Conservation (phyloP, 2,329 filamentous ascomycete genomes). For the Tolypocladium album region DNA sequence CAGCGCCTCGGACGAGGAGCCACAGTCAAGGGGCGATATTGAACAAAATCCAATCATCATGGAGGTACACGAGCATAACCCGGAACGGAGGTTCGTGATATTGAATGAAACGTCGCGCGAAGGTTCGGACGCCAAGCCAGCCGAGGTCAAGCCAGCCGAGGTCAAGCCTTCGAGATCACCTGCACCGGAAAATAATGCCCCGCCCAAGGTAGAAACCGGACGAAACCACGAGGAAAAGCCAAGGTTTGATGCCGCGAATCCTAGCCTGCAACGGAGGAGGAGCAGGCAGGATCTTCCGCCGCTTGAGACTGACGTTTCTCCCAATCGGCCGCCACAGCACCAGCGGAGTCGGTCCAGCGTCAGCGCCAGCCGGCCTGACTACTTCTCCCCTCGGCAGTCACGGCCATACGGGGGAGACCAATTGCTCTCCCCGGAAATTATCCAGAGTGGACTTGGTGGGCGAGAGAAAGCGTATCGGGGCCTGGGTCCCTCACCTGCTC, state of each 20-base stretch:
- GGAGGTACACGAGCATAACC: constrained; percentile 48
- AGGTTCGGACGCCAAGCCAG: not conserved
- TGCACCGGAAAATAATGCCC: not conserved
- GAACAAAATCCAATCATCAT: constrained; percentile 60
- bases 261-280: constrained; percentile 15
- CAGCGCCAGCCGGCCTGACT: constrained; percentile 18
- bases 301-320: constrained; percentile 29
- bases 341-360: constrained; percentile 25
- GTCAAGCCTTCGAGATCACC: not conserved
- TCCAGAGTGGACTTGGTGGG: constrained; percentile 27
- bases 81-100: constrained; percentile 56
- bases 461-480: constrained; percentile 31
- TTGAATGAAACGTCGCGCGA: constrained; percentile 25
- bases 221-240: not conserved
- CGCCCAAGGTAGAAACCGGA: not conserved
- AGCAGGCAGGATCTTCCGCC: constrained; percentile 30
- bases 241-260: constrained; percentile 4
- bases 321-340: constrained; percentile 16
- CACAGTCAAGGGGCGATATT: constrained; percentile 49
- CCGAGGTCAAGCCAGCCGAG: not conserved
- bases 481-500: constrained; percentile 12
- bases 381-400: constrained; percentile 17
- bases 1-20: constrained; percentile 36
- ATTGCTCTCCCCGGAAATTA: constrained; percentile 29
- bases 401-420: constrained; percentile 20